Conservation (phyloP, 1,284 basidiomycete genomes). For the Ganoderma sinense region DNA sequence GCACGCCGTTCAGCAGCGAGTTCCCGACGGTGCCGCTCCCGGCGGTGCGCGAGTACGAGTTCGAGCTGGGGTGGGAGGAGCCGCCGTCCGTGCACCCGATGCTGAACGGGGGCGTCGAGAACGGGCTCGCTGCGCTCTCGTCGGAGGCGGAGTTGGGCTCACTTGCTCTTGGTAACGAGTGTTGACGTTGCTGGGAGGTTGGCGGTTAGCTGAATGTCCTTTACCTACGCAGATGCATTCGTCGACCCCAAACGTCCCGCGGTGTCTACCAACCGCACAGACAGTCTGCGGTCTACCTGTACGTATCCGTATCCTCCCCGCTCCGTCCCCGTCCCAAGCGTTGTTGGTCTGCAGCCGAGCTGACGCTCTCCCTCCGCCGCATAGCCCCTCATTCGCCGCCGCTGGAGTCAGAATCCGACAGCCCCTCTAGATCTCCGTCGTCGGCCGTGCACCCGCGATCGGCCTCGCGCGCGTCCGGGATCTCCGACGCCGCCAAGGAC, state of each 20-base stretch:
- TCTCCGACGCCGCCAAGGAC: not conserved
- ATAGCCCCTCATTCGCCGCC: not conserved
- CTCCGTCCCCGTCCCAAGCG: not conserved
- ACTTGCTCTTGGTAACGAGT: not conserved
- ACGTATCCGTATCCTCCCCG: not conserved
- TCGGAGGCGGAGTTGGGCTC: not conserved
- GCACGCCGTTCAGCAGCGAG: conserved; percentile 8
- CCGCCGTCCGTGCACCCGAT: not conserved
- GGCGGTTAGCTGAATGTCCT: no score
- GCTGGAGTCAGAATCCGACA: not conserved
- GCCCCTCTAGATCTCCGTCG: not conserved
- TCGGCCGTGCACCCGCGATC: not conserved
- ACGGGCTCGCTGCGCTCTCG: not conserved
- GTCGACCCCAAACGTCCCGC: not conserved
- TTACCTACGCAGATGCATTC: no score
- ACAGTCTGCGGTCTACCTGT: not conserved
- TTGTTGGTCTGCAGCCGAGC: not conserved
- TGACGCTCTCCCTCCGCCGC: not conserved
- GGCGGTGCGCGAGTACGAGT: conserved; percentile 1
- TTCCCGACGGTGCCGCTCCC: conserved; percentile 1
- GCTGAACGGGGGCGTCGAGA: not conserved
- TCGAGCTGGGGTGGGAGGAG: conserved; percentile 4
- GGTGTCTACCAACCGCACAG: not conserved
- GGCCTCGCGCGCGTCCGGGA: not conserved
- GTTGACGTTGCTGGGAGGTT: no score